A percentile compares a stretch with the other conserved stretches of the same genome.
Evolutionary conservation across 1,284 basidiomycete species (phyloP).

Genomic region (Ustilago sp.): DNA sequence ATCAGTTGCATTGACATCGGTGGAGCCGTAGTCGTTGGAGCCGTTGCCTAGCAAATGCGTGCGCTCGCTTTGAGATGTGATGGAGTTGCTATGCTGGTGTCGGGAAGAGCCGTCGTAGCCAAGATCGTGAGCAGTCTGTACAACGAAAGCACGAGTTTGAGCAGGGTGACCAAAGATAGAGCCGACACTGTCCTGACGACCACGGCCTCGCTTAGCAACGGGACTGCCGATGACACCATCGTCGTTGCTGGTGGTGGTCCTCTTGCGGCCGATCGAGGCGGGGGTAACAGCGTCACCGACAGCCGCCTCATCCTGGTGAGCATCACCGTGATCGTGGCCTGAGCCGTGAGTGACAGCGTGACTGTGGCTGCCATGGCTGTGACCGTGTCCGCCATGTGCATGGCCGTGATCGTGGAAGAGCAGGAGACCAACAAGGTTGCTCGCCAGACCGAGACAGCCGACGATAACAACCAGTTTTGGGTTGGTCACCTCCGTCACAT

Average conservation of each 20-base stretch:
- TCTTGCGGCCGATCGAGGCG: conserved; percentile 30
- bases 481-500: conserved; percentile 81
- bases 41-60: conserved; percentile 33
- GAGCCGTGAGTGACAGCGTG: conserved; percentile 29
- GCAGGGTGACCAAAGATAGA: conserved; percentile 84
- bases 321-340: conserved; percentile 11
- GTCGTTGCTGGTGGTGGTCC: conserved; percentile 14
- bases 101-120: conserved; percentile 58
- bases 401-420: conserved; percentile 81
- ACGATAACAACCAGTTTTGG: conserved; percentile 88
- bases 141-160: conserved; percentile 86
- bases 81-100: conserved; percentile 38
- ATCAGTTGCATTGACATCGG: conserved; percentile 36
- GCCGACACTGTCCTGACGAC: conserved; percentile 49
- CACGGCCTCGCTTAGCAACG: conserved; percentile 26
- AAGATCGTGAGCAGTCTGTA: conserved; percentile 86
- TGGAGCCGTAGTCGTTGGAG: conserved; percentile 44
- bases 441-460: conserved; percentile 86
- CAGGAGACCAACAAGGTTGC: conserved; percentile 92
- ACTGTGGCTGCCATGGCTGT: conserved; percentile 46
- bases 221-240: conserved; percentile 13
- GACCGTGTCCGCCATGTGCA: conserved; percentile 72
- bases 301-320: conserved; percentile 21
- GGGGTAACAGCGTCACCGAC: conserved; percentile 15
- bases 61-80: conserved; percentile 34